These are phyloP conservation scores for Nothophoma quercina DNA, from an alignment of 2,329 filamentous ascomycete genomes.

Conservation along the genomic window DNA sequence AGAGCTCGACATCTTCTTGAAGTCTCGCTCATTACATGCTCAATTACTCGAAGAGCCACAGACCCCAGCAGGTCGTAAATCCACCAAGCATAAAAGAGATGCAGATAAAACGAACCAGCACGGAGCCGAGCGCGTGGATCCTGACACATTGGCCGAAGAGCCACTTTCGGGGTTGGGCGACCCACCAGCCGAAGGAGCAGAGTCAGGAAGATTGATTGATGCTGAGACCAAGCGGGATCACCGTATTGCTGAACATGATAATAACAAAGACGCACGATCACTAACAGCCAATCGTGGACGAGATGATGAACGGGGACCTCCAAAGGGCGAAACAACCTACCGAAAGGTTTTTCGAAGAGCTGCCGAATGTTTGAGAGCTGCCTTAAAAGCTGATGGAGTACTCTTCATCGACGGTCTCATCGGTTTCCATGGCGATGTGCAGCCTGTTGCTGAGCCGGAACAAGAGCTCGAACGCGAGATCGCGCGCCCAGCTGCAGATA, in stretches of 20 bases:
- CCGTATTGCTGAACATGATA: not conserved
- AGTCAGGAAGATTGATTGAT: slow-evolving; percentile 2
- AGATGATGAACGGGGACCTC: not conserved
- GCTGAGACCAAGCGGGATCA: not conserved
- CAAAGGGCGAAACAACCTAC: slow-evolving; percentile 19
- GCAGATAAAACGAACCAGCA: not conserved
- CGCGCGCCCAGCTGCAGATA: not conserved
- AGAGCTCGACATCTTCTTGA: slow-evolving; percentile 11
- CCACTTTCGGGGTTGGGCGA: not conserved
- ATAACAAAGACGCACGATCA: not conserved
- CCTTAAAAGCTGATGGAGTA: slow-evolving; percentile 23
- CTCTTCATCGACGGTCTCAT: slow-evolving; percentile 26
- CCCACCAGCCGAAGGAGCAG: not conserved
- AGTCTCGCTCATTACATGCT: not conserved
- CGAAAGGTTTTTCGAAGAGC: slow-evolving; percentile 24
- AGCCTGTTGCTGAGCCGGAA: slow-evolving; percentile 20
- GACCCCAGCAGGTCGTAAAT: not conserved
- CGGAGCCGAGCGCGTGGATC: not conserved
- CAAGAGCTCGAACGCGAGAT: slow-evolving; percentile 19
- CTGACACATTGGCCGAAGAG: not conserved
- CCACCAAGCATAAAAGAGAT: not conserved
- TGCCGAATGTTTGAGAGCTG: slow-evolving; percentile 19
- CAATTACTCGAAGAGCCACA: slow-evolving; percentile 4
- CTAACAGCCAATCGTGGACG: not conserved
- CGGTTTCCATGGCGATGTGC: slow-evolving; percentile 21